Conservation (phyloP, 352 stramenopile genomes). For the Globisporangium recalcitrans region DNA sequence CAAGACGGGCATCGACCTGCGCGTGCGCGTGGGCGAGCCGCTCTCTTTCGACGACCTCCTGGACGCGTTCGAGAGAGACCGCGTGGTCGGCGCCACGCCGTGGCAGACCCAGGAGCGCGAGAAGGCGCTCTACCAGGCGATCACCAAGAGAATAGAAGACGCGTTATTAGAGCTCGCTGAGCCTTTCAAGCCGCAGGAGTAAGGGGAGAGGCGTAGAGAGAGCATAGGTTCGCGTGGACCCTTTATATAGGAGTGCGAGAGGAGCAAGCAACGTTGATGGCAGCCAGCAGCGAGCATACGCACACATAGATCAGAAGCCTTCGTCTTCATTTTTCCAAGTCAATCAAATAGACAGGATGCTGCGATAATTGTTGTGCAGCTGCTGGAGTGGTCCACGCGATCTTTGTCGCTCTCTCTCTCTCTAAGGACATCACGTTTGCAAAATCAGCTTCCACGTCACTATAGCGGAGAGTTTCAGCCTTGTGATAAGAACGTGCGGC, state of each 20-base stretch:
- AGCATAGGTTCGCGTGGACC: too few relatives aligned
- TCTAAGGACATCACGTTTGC: background rate
- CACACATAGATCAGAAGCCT: constrained; percentile 2
- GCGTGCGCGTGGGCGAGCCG: constrained; percentile 64
- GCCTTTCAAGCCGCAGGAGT: constrained; percentile 6
- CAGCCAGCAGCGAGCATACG: background rate
- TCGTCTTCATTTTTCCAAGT: background rate
- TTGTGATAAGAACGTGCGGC: constrained; percentile 2
- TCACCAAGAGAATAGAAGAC: constrained; percentile 79
- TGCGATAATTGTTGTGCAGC: background rate
- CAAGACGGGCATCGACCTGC: constrained; percentile 38
- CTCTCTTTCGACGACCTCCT: constrained; percentile 84
- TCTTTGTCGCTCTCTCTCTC: background rate
- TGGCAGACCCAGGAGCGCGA: constrained; percentile 66
- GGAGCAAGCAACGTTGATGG: background rate
- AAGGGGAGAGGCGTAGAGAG: background rate
- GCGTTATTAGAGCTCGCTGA: constrained; percentile 59
- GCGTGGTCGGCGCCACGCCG: constrained; percentile 34
- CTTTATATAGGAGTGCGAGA: background rate
- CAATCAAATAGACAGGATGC: background rate
- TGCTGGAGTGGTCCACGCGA: constrained; percentile 9
- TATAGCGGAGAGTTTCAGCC: background rate
- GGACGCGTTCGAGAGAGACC: constrained; percentile 43
- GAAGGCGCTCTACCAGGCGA: constrained; percentile 77
- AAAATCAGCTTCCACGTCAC: background rate